Evolutionary conservation across 106 monocot species (phyloP).

Genomic region (Hemerocallis citrina): DNA sequence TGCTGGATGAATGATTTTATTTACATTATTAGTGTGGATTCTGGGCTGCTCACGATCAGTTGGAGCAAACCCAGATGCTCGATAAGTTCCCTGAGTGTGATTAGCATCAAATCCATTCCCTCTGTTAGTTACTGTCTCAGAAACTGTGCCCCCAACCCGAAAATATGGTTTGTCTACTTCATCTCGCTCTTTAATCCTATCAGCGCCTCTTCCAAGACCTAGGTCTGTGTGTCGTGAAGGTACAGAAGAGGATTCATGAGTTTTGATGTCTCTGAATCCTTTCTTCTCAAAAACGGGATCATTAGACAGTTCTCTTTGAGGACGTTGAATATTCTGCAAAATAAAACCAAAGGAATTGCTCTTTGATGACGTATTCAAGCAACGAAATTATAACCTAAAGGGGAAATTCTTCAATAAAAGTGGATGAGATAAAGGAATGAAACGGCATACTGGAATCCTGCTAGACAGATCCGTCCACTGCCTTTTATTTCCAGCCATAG

Average conservation of each 20-base stretch:
- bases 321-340: constrained; percentile 17
- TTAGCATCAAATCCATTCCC: constrained; percentile 31
- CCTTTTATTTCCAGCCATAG: constrained; percentile 28
- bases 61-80: constrained; percentile 8
- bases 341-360: neutral
- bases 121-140: constrained; percentile 6
- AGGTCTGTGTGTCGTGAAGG: neutral
- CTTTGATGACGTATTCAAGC: neutral
- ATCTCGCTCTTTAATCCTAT: constrained; percentile 19
- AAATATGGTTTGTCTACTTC: constrained; percentile 25
- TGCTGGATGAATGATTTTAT: constrained; percentile 12
- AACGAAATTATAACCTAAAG: neutral
- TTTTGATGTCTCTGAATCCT: constrained; percentile 22
- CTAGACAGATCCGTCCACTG: constrained; percentile 37
- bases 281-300: constrained; percentile 31
- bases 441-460: constrained; percentile 37
- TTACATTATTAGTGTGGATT: neutral
- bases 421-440: constrained; percentile 1
- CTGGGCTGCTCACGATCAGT: constrained; percentile 9
- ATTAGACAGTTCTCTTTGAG: constrained; percentile 17
- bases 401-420: neutral
- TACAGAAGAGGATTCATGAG: constrained; percentile 7
- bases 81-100: constrained; percentile 12
- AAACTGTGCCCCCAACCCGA: constrained; percentile 4
- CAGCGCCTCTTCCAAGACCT: constrained; percentile 6